phyloP scores from a whole-genome alignment of 192 early-diverging fungal genomes.

The Backusella tarrabulga region DNA sequence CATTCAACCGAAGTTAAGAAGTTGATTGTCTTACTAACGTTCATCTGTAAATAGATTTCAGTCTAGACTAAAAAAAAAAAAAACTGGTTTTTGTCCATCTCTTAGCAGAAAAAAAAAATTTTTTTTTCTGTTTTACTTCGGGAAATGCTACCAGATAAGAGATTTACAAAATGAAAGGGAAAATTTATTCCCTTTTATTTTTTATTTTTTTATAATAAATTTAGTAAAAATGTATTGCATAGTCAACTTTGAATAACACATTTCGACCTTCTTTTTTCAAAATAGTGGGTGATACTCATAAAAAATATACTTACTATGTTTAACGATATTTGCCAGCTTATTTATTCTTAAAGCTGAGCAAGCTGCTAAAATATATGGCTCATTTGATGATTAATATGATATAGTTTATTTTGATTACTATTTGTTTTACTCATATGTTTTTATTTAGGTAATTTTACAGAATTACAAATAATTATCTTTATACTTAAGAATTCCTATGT shows the following conservation, averaged over 20 bases:
- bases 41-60: neutral
- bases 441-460: neutral
- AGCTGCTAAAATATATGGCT: neutral
- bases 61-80: neutral
- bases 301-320: neutral
- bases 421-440: neutral
- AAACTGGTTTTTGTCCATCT: neutral
- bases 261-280: neutral
- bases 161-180: neutral
- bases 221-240: neutral
- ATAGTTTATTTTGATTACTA: neutral
- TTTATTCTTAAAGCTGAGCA: neutral
- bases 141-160: neutral
- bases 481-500: neutral
- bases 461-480: neutral
- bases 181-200: neutral
- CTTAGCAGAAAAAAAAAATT: neutral
- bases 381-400: neutral
- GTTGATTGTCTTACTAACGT: neutral
- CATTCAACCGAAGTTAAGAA: neutral
- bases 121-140: neutral
- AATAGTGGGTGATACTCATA: neutral
- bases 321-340: neutral
- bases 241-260: neutral
- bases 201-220: neutral